Conservation (phyloP, 208 protist genomes). For the Naegleria fowleri region DNA sequence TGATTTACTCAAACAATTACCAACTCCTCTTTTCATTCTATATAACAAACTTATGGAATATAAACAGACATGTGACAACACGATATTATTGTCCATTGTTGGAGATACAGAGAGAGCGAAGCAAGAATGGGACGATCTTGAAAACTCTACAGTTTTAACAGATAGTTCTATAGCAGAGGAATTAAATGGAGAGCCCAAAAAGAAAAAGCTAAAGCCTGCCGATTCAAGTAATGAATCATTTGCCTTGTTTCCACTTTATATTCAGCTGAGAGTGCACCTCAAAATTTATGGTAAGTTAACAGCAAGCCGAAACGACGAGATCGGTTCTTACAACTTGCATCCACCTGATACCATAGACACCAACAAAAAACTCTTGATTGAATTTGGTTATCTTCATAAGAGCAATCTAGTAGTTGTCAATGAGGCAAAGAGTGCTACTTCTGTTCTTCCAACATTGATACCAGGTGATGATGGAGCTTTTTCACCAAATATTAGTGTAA, state of each 20-base stretch:
- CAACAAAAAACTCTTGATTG: neutral
- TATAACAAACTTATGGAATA: conserved; percentile 3
- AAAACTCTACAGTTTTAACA: neutral
- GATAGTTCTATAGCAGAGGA: neutral
- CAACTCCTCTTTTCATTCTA: neutral
- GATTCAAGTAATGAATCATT: neutral
- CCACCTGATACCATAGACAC: neutral
- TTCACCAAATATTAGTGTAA: neutral
- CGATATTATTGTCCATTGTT: neutral
- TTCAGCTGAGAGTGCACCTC: neutral
- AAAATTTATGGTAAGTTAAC: neutral
- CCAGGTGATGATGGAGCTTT: neutral
- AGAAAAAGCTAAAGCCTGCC: neutral
- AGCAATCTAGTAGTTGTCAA: neutral
- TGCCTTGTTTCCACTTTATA: neutral
- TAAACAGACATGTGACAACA: neutral
- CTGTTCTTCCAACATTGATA: neutral
- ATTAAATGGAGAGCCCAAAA: neutral
- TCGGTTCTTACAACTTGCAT: too few relatives aligned
- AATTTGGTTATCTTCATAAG: neutral
- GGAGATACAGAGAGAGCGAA: neutral
- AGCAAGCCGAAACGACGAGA: too few relatives aligned
- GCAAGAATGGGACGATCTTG: neutral
- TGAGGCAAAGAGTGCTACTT: neutral
- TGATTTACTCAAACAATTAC: neutral